A percentile compares a stretch with the other conserved stretches of the same genome.
These are phyloP conservation scores for Cyclotella kingstonii DNA, from an alignment of 108 stramenopile species.

Conservation along the genomic window DNA sequence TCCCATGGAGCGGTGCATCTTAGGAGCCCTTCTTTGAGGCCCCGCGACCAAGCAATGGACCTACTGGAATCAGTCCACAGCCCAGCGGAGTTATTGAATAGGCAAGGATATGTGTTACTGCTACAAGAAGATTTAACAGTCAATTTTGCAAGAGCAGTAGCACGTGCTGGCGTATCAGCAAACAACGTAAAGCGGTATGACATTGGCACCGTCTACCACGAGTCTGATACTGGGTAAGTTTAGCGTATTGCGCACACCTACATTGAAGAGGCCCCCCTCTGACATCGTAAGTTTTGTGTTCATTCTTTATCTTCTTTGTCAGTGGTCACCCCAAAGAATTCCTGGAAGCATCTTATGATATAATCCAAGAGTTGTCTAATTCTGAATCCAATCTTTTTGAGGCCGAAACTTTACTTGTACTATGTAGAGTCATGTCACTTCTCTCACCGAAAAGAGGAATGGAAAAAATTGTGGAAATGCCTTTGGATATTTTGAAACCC, in stretches of 20 bases:
- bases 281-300: background rate
- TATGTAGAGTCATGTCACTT: constrained; percentile 53
- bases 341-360: constrained; percentile 83
- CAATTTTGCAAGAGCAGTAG: constrained; percentile 71
- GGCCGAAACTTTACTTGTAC: constrained; percentile 62
- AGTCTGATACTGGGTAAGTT: constrained; percentile 54
- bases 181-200: constrained; percentile 72
- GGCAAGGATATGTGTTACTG: constrained; percentile 39
- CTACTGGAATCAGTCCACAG: constrained; percentile 27
- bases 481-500: constrained; percentile 30
- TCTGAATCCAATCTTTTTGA: constrained; percentile 47
- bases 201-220: constrained; percentile 62
- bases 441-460: constrained; percentile 28
- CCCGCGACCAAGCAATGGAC: constrained; percentile 31
- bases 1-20: constrained; percentile 74
- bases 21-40: constrained; percentile 59
- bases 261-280: background rate
- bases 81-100: constrained; percentile 68
- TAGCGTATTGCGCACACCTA: background rate
- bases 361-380: constrained; percentile 56
- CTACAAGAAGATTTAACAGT: constrained; percentile 65
- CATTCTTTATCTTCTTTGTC: background rate
- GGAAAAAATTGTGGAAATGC: constrained; percentile 8
- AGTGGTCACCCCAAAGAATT: constrained; percentile 71
- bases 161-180: constrained; percentile 62